Evolutionary conservation across 768 basidiomycete species (phyloP), one percentile per base, ranked within the genome.

Genomic region (Amanita exitialis): DNA sequence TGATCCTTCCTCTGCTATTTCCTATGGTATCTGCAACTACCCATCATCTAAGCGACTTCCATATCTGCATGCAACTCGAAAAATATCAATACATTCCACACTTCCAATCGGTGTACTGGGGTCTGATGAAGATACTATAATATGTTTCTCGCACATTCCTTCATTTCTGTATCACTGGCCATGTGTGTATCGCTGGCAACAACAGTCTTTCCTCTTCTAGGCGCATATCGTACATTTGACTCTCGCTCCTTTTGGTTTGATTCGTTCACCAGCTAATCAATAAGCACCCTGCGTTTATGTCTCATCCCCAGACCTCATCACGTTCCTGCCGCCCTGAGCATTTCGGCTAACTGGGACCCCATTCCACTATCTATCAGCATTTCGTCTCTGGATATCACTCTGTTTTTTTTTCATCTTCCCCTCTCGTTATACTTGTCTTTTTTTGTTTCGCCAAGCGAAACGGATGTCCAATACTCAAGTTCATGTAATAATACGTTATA

Each of bases 401-500:
- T 34, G 36, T 51, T 55, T 51, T 46, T 53, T 42, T 56, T 38
- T 45, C 32, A 10, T 32, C 13, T 48, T 53, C 49, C 55, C 46
- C 44, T 53, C 50, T 58, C 53, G 52, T 51, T 63, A 64, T 67
- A 64, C 68, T 64, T 59, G 63, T 65, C 64, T 65, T 65, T 61
- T n/a, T 66, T 61, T 65, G 60, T 64, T 57, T 60, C 59, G 56
- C 50, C 54, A 57, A 41, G 59, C 59, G 63, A 66, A 64, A 61
- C 64, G 56, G 27, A 58, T 55, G 57, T 59, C 54, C 57, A 56
- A 59, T 55, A 57, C 48, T 64, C 58, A 63, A 63, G 62, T 62
- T 54, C 62, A 63, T 71, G 67, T 73, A 72, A 65, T 64, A 66
- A 61, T 59, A 32, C 32, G 32, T 32, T 32, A 67, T 51, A 44